Evolutionary conservation across 805 yeast genomes (phyloP).

Genomic region (Ogataea polymorpha): DNA sequence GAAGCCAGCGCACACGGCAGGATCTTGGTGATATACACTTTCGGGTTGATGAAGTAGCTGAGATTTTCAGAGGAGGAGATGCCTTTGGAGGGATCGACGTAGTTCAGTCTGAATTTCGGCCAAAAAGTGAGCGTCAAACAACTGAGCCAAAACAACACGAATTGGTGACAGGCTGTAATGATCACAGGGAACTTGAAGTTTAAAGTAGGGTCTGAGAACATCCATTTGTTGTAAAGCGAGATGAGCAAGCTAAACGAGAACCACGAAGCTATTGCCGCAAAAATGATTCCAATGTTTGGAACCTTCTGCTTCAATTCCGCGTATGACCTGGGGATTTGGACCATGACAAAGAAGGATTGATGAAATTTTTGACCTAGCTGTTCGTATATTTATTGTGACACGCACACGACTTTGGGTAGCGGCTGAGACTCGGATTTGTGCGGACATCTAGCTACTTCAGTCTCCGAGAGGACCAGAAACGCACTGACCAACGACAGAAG

Average conservation of each 20-base stretch:
- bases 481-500: too few species aligned
- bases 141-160: constrained; percentile 56
- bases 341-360: constrained; percentile 8
- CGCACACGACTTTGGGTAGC: not conserved
- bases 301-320: constrained; percentile 22
- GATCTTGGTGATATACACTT: constrained; percentile 47
- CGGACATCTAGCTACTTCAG: too few species aligned
- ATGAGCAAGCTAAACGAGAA: constrained; percentile 62
- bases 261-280: constrained; percentile 41
- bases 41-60: constrained; percentile 30
- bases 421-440: too few species aligned
- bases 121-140: constrained; percentile 38
- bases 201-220: constrained; percentile 72
- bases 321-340: constrained; percentile 21
- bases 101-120: constrained; percentile 45
- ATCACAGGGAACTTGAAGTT: constrained; percentile 77
- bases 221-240: constrained; percentile 87
- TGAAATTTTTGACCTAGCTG: constrained; percentile 3
- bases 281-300: constrained; percentile 24
- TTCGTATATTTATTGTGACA: not conserved
- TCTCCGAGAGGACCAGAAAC: too few species aligned
- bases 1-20: constrained; percentile 83
- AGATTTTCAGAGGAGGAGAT: constrained; percentile 6
- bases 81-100: constrained; percentile 17
- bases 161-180: constrained; percentile 78